These are phyloP conservation scores for Dorcoceras hygrometricum DNA, from an alignment of 257 asterid species.

Conservation along the genomic window DNA sequence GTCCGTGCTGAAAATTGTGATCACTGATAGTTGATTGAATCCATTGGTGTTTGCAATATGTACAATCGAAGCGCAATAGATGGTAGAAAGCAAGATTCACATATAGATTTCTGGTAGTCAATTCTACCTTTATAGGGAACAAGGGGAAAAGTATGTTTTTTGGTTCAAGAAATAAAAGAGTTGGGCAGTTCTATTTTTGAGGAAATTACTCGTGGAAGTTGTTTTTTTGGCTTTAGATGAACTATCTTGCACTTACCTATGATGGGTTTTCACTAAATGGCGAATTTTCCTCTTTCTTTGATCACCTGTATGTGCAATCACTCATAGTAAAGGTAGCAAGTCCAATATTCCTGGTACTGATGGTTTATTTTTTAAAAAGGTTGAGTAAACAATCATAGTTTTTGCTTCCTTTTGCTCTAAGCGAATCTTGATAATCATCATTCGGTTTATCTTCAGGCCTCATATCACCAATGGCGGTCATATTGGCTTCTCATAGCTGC, in stretches of 20 bases:
- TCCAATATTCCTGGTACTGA: not conserved
- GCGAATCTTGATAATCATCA: not conserved
- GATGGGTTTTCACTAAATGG: not conserved
- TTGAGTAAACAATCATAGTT: not conserved
- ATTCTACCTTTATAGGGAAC: too few relatives aligned
- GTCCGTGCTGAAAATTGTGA: not conserved
- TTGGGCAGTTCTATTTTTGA: not conserved
- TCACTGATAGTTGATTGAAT: not conserved
- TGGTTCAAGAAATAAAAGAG: too few relatives aligned
- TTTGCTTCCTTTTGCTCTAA: not conserved
- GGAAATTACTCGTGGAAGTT: not conserved
- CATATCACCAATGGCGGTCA: slow-evolving; percentile 50
- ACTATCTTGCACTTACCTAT: not conserved
- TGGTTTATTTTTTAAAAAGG: too few relatives aligned
- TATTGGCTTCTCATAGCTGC: slow-evolving; percentile 66
- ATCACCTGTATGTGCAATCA: not conserved
- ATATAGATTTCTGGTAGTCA: too few relatives aligned
- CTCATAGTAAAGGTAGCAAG: not conserved
- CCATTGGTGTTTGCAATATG: not conserved
- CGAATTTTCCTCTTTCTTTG: not conserved
- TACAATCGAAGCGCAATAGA: not conserved
- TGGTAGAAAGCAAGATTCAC: too few relatives aligned
- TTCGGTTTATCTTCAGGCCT: slow-evolving; percentile 33
- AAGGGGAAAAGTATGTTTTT: too few relatives aligned
- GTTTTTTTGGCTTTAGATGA: not conserved